phyloP scores from a whole-genome alignment of 768 basidiomycete species.

The Crucibulum laeve region DNA sequence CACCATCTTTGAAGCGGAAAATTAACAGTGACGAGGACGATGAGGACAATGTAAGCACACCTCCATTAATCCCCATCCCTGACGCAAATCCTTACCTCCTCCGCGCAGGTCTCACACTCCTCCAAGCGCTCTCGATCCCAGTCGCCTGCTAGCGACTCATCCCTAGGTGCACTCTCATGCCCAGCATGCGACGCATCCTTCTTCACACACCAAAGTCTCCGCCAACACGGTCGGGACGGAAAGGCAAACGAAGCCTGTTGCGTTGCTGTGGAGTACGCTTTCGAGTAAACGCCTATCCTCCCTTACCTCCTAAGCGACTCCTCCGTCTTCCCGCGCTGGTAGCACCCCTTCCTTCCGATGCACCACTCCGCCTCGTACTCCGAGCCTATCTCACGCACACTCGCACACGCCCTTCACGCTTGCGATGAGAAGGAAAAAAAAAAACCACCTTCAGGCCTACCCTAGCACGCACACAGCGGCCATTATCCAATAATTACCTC shows the following conservation, averaged over 20 bases:
- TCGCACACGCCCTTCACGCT: neutral
- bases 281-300: slow-evolving; percentile 34
- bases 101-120: slow-evolving; percentile 41
- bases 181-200: slow-evolving; percentile 74
- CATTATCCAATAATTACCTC: neutral
- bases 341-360: neutral
- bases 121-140: slow-evolving; percentile 55
- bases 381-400: neutral
- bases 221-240: slow-evolving; percentile 53
- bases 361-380: neutral
- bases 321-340: neutral
- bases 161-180: slow-evolving; percentile 57
- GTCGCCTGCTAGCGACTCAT: slow-evolving; percentile 12
- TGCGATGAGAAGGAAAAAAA: too few species aligned
- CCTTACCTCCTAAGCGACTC: neutral
- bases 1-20: slow-evolving; percentile 47
- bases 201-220: slow-evolving; percentile 51
- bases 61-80: slow-evolving; percentile 3
- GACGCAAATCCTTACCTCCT: slow-evolving; percentile 13
- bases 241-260: slow-evolving; percentile 65
- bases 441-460: too few species aligned
- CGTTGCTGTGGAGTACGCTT: slow-evolving; percentile 69
- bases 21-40: slow-evolving; percentile 41
- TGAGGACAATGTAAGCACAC: slow-evolving; percentile 28
- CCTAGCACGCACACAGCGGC: neutral